Evolutionary conservation across 306 rosid species (phyloP), one percentile per base, ranked within the genome.

Genomic region (Cucumis melo): DNA sequence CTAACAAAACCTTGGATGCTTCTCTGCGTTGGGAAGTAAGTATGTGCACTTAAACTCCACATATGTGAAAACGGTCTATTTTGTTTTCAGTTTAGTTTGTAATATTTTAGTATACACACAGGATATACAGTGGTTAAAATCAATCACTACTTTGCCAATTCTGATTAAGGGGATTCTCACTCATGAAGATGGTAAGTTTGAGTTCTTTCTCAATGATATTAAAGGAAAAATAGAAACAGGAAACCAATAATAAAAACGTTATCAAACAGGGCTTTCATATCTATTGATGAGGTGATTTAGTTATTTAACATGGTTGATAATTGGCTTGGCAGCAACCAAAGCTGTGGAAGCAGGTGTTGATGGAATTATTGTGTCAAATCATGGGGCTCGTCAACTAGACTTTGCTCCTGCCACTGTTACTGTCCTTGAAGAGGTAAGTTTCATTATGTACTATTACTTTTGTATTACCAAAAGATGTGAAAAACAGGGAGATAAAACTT

Each of bases 21-120:
- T 87, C 93, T 34, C 63, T 89, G 55, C 39, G 78, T 42, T 89
- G 93, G 93, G 66, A 87, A 87, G 93, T 89, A 83, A 32, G 36
- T 32, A 32, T 5, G 48, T 19, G 21, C 53, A 42, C 21, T 50
- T 5, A 20, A 9, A 68, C 73, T 54, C 36, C 54, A 54, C 15
- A 5, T 14, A 7, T 57, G 15, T 57, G 11, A 32, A 32, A 32
- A 32, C 36, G 10, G 24, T 66, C 32, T 23, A 5, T n/a, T 5
- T 64, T 78, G 39, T 50, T 57, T 29, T 46, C 20, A 17, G 38
- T 32, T 80, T 6, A 34, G 57, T 51, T 51, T 58, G 17, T 17
- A 57, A 29, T 36, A 17, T 23, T 36, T 20, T 38, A 24, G 29
- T 32, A 24, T 83, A 66, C 20, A 61, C 20, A 61, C 87, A 81